These are phyloP conservation scores for Lentinula aciculospora DNA, from an alignment of 768 basidiomycete genomes.

Conservation along the genomic window DNA sequence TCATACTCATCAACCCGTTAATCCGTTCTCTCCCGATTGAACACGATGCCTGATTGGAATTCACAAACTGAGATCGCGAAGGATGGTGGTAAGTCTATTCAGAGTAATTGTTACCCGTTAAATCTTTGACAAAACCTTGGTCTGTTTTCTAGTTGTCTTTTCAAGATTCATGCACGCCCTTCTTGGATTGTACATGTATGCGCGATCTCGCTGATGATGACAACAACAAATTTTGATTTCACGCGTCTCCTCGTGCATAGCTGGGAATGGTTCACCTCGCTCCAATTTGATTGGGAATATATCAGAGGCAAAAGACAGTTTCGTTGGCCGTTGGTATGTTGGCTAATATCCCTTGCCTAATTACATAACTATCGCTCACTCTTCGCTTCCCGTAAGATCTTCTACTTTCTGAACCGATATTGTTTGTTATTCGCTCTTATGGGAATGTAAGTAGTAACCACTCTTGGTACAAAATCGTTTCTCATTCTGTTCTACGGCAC, in stretches of 20 bases:
- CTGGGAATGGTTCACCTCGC: slow-evolving; percentile 64
- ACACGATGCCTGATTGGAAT: slow-evolving; percentile 3
- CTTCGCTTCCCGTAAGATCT: slow-evolving; percentile 32
- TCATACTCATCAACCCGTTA: not conserved
- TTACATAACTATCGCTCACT: not conserved
- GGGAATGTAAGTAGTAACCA: slow-evolving; percentile 50
- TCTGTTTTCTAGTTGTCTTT: slow-evolving; percentile 25
- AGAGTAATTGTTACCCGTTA: not conserved
- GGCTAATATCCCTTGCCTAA: not conserved
- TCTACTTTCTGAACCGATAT: slow-evolving; percentile 71
- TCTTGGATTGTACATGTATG: slow-evolving; percentile 57
- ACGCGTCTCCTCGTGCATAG: slow-evolving; percentile 24
- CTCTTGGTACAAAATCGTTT: slow-evolving; percentile 2
- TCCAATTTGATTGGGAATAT: slow-evolving; percentile 62
- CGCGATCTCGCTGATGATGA: slow-evolving; percentile 8
- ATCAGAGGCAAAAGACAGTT: slow-evolving; percentile 51
- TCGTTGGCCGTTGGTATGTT: slow-evolving; percentile 63
- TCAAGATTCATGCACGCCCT: slow-evolving; percentile 55
- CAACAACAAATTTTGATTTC: not conserved
- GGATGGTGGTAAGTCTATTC: not conserved
- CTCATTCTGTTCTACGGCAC: not conserved
- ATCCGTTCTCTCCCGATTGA: not conserved
- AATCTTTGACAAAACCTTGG: not conserved
- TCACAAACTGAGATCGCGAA: slow-evolving; percentile 1
- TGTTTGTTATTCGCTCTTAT: slow-evolving; percentile 58